Percentiles rank a stretch among this genome's conserved stretches.
phyloP scores from a whole-genome alignment of 768 basidiomycete species.

The Termitomyces sp. region DNA sequence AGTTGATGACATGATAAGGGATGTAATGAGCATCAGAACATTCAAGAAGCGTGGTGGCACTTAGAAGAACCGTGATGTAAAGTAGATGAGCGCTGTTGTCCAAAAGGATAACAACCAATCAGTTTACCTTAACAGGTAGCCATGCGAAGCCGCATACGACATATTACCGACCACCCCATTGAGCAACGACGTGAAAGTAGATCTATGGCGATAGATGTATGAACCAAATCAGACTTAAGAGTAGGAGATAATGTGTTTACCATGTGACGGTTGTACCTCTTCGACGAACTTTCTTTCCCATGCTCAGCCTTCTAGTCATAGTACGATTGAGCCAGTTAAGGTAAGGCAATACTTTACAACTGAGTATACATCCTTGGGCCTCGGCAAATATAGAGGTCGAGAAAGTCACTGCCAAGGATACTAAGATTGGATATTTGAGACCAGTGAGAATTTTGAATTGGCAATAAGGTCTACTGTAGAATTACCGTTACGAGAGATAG shows the following conservation, averaged over 20 bases:
- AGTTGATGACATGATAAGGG: no score
- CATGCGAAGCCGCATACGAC: neutral
- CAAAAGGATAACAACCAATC: no score
- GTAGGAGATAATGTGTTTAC: neutral
- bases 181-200: neutral
- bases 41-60: neutral
- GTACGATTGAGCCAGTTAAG: neutral
- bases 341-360: no score
- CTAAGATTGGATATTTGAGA: no score
- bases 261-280: neutral
- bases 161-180: neutral
- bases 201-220: neutral
- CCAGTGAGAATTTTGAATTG: neutral
- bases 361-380: no score
- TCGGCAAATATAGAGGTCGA: neutral
- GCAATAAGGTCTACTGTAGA: no score
- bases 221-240: neutral
- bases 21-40: constrained; percentile 28
- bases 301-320: neutral
- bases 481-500: no score
- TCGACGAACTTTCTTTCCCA: neutral
- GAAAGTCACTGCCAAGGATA: neutral
- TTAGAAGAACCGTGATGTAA: no score
- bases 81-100: neutral
- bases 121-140: neutral